Conservation (phyloP, 305 asterid genomes). For the Solanum hybrid region DNA sequence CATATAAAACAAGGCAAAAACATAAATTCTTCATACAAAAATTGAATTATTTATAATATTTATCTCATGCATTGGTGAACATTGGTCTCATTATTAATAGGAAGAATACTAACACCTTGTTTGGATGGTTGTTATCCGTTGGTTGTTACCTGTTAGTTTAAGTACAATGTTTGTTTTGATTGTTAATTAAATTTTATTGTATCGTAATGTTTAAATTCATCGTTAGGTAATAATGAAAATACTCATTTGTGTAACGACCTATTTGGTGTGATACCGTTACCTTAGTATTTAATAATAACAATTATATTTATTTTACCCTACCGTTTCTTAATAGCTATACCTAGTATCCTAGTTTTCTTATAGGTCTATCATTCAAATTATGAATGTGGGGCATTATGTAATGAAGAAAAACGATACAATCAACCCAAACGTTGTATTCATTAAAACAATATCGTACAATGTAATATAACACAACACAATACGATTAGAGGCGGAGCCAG, state of each 20-base stretch:
- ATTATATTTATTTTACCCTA: neutral
- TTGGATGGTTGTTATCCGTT: neutral
- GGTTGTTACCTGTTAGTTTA: neutral
- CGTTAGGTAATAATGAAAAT: too few relatives aligned
- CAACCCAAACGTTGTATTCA: neutral
- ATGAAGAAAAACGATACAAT: neutral
- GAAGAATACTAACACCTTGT: neutral
- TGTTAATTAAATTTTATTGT: too few relatives aligned
- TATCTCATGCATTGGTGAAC: neutral
- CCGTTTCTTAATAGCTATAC: too few relatives aligned
- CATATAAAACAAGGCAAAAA: neutral
- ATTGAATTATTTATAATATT: neutral
- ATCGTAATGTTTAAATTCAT: too few relatives aligned
- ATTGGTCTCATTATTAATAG: neutral
- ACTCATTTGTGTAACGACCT: neutral
- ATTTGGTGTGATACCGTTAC: neutral
- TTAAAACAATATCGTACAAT: neutral
- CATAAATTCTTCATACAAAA: neutral
- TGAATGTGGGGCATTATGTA: too few relatives aligned
- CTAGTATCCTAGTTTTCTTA: too few relatives aligned
- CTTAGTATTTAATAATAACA: neutral
- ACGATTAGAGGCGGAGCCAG: too few relatives aligned
- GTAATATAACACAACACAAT: too few relatives aligned
- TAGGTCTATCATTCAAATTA: too few relatives aligned
- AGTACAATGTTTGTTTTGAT: neutral